Evolutionary conservation across 192 early-diverging fungal species (phyloP).

Genomic region (Backusella australiensis): DNA sequence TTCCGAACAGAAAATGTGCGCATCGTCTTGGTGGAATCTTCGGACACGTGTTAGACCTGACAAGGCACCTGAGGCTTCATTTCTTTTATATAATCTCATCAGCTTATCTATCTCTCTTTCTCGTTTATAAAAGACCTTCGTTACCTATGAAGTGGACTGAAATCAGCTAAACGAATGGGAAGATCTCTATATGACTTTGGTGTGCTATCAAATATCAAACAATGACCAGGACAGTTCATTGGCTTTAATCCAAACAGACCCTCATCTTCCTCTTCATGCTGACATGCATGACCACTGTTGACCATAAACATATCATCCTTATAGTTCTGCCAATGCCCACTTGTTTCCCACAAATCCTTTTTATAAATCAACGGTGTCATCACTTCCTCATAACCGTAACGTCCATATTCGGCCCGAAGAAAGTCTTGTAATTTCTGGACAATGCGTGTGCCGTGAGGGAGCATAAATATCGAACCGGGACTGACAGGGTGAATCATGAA

Average conservation of each 20-base stretch:
- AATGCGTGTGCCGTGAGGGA: constrained; percentile 80
- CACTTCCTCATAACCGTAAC: constrained; percentile 84
- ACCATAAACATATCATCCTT: constrained; percentile 90
- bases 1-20: constrained; percentile 90
- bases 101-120: background rate
- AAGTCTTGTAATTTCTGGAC: constrained; percentile 73
- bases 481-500: constrained; percentile 71
- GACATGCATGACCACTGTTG: constrained; percentile 32
- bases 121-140: background rate
- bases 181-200: constrained; percentile 85
- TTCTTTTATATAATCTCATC: constrained; percentile 47
- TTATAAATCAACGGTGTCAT: constrained; percentile 92
- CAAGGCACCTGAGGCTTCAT: constrained; percentile 88
- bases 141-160: constrained; percentile 89
- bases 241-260: constrained; percentile 88
- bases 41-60: constrained; percentile 89
- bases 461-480: constrained; percentile 73
- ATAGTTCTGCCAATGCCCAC: constrained; percentile 97
- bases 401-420: constrained; percentile 72
- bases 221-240: constrained; percentile 98
- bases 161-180: constrained; percentile 88
- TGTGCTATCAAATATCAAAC: constrained; percentile 81
- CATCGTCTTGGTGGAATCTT: constrained; percentile 97
- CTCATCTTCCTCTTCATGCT: constrained; percentile 43
- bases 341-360: constrained; percentile 89